Percentiles rank a stretch among this genome's conserved stretches.
phyloP scores from a whole-genome alignment of 441 rosid species.

The Gossypium lobatum region DNA sequence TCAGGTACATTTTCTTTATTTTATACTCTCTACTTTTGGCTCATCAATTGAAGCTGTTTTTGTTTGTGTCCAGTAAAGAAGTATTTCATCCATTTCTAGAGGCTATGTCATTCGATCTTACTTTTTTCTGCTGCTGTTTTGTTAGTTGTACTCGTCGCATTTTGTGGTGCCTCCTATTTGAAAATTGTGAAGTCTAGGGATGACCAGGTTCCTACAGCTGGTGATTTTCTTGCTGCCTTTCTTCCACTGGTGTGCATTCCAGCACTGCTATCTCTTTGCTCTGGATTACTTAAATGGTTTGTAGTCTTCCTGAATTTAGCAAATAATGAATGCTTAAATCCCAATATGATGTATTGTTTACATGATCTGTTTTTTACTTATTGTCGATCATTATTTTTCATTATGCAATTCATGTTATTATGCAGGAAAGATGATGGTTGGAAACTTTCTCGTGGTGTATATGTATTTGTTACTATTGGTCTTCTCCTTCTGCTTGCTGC shows the following conservation, averaged over 20 bases:
- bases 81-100: conserved; percentile 10
- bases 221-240: conserved; percentile 95
- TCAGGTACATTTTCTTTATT: conserved; percentile 50
- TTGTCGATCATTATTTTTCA: background rate
- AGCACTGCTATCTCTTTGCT: conserved; percentile 79
- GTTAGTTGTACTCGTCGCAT: conserved; percentile 88
- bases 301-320: conserved; percentile 23
- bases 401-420: conserved; percentile 4
- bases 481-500: conserved; percentile 97
- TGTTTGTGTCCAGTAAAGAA: conserved; percentile 11
- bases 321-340: conserved; percentile 17
- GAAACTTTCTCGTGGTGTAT: conserved; percentile 92
- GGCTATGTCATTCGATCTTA: conserved; percentile 8
- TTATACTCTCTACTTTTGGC: background rate
- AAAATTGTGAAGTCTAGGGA: conserved; percentile 91
- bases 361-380: conserved; percentile 14
- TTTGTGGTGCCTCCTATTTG: conserved; percentile 88
- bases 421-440: conserved; percentile 99
- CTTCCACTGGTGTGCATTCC: conserved; percentile 98
- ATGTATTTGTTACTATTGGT: conserved; percentile 77
- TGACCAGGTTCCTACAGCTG: conserved; percentile 80
- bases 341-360: conserved; percentile 14
- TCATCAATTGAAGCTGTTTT: background rate
- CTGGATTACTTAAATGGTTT: conserved; percentile 97
- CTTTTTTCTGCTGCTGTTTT: conserved; percentile 28